Evolutionary conservation across 176 grass and related monocot species (phyloP).

Genomic region (Areca catechu): DNA sequence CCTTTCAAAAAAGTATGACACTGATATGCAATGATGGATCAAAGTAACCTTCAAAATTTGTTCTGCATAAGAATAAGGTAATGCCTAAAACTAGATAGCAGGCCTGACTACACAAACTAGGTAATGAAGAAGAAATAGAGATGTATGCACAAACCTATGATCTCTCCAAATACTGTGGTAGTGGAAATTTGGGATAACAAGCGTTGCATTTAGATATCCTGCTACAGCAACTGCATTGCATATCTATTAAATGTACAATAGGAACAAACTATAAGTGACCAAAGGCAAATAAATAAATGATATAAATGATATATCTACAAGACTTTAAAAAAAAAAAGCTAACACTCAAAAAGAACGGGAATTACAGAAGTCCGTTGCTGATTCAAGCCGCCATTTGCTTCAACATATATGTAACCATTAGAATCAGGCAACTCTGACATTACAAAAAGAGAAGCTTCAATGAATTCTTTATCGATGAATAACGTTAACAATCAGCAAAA

Average conservation of each 20-base stretch:
- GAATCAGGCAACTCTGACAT: constrained; percentile 72
- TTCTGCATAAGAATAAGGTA: too few relatives aligned
- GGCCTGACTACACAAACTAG: too few relatives aligned
- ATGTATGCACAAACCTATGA: constrained; percentile 50
- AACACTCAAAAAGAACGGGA: constrained; percentile 10
- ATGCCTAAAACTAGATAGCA: too few relatives aligned
- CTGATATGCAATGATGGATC: too few relatives aligned
- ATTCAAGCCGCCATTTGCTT: constrained; percentile 97
- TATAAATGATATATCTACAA: background rate
- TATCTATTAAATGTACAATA: constrained; percentile 52
- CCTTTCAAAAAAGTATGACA: too few relatives aligned
- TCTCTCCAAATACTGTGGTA: constrained; percentile 99
- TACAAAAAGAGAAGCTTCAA: background rate
- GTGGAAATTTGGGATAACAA: constrained; percentile 91
- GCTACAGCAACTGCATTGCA: constrained; percentile 99
- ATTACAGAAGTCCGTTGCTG: constrained; percentile 91
- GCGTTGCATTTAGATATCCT: constrained; percentile 92
- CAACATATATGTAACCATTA: constrained; percentile 94
- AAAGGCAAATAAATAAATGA: too few relatives aligned
- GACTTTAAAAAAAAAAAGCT: background rate
- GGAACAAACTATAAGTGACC: background rate
- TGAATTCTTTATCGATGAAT: background rate
- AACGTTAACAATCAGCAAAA: too few relatives aligned
- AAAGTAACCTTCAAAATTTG: too few relatives aligned
- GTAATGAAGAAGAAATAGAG: too few relatives aligned